These are phyloP conservation scores for Steccherinum ochraceum DNA, from an alignment of 768 basidiomycete genomes.

Conservation along the genomic window DNA sequence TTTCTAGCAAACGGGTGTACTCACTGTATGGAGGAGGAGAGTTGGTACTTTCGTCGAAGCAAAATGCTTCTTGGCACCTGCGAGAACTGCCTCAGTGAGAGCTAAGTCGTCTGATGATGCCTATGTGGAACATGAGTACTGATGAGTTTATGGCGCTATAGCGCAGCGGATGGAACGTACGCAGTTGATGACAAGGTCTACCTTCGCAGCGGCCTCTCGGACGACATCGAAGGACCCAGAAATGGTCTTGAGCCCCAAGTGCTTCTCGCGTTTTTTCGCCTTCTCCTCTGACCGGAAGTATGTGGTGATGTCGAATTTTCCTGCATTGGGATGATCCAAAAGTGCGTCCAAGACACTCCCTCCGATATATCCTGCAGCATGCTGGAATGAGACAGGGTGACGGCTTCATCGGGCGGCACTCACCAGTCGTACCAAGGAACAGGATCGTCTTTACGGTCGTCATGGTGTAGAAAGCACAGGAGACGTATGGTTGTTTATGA, in stretches of 20 bases:
- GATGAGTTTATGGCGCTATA: no score
- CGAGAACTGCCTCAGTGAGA: conserved; percentile 40
- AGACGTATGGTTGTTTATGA: no score
- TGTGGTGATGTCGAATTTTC: conserved; percentile 36
- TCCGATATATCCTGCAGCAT: conserved; percentile 59
- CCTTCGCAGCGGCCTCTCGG: conserved; percentile 30
- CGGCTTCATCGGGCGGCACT: no score
- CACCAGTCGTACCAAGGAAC: no score
- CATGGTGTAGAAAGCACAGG: no score
- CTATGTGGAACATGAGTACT: no score
- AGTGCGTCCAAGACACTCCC: conserved; percentile 45
- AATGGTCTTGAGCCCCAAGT: conserved; percentile 12
- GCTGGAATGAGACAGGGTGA: no score
- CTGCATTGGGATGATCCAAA: conserved; percentile 34
- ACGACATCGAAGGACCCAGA: conserved; percentile 22
- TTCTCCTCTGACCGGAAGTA: conserved; percentile 40
- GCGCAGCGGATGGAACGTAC: no score
- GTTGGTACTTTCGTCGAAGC: conserved; percentile 35
- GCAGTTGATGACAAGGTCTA: conserved; percentile 29
- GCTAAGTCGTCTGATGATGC: conserved; percentile 41
- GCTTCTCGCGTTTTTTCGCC: conserved; percentile 17
- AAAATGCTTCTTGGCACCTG: conserved; percentile 43
- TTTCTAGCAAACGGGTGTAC: conserved; percentile 21
- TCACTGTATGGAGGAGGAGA: conserved; percentile 60
- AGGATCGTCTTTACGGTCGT: no score